Conservation (phyloP, 2,329 filamentous ascomycete species). For the Aspergillus thermomutatus region DNA sequence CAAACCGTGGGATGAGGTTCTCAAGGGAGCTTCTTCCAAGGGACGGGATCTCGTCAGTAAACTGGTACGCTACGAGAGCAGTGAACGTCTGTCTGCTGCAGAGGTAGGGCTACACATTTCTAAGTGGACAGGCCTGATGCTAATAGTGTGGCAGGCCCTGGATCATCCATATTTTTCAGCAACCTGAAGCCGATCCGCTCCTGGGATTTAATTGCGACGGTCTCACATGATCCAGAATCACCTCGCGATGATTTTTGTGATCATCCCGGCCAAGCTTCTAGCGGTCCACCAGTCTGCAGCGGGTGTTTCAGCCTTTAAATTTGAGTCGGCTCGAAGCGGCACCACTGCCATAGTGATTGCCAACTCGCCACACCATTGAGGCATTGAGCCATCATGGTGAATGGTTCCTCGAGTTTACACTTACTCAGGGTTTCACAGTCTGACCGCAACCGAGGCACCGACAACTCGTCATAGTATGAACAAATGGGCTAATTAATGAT, state of each 20-base stretch:
- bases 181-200: neutral
- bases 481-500: neutral
- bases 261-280: neutral
- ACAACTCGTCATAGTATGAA: neutral
- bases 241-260: neutral
- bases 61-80: conserved; percentile 71
- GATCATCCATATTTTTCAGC: conserved; percentile 36
- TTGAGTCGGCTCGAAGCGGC: neutral
- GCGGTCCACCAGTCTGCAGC: neutral
- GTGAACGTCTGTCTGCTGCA: conserved; percentile 62
- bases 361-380: neutral
- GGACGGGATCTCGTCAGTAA: conserved; percentile 64
- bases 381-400: neutral
- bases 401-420: neutral
- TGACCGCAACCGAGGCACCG: neutral
- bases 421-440: neutral
- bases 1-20: conserved; percentile 65
- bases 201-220: neutral
- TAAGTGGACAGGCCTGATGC: neutral
- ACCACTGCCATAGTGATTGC: neutral
- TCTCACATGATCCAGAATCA: conserved; percentile 1
- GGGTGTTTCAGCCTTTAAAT: neutral
- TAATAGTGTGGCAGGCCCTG: conserved; percentile 28
- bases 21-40: conserved; percentile 57
- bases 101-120: conserved; percentile 46